These are phyloP conservation scores for Rhodotorula paludigena DNA, from an alignment of 768 basidiomycete species.

Conservation along the genomic window DNA sequence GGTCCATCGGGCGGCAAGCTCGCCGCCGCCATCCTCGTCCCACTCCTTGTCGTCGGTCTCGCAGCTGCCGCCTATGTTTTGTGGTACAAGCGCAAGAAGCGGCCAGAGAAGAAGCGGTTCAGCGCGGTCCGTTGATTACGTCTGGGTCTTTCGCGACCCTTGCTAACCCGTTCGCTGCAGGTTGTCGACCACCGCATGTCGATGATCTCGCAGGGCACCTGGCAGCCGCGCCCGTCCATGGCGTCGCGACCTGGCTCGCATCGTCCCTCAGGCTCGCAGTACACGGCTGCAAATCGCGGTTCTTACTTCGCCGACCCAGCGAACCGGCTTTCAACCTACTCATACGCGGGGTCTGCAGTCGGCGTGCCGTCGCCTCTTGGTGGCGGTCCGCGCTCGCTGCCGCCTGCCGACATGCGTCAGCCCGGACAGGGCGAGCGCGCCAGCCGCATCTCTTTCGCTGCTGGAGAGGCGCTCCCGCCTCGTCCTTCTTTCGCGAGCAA, in stretches of 20 bases:
- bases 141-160: no score
- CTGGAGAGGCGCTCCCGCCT: background rate
- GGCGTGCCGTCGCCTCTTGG: conserved; percentile 9
- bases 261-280: conserved; percentile 24
- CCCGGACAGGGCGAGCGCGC: conserved; percentile 26
- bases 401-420: conserved; percentile 33
- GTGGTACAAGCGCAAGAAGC: conserved; percentile 19
- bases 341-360: conserved; percentile 4
- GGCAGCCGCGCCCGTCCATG: conserved; percentile 37
- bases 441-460: conserved; percentile 24
- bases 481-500: conserved; percentile 2
- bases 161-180: background rate
- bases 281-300: conserved; percentile 24
- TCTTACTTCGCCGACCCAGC: conserved; percentile 17
- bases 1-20: conserved; percentile 25
- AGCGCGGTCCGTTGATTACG: conserved; percentile 17
- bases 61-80: conserved; percentile 16
- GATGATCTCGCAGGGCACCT: conserved; percentile 38
- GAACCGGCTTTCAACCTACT: conserved; percentile 33
- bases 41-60: conserved; percentile 11
- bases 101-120: conserved; percentile 33
- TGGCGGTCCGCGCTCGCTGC: conserved; percentile 4
- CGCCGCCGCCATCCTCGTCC: conserved; percentile 32
- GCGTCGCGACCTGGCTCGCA: conserved; percentile 13
- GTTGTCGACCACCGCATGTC: conserved; percentile 40